phyloP scores from a whole-genome alignment of 2,329 filamentous ascomycete genomes.

The Aspergillus nomiae region DNA sequence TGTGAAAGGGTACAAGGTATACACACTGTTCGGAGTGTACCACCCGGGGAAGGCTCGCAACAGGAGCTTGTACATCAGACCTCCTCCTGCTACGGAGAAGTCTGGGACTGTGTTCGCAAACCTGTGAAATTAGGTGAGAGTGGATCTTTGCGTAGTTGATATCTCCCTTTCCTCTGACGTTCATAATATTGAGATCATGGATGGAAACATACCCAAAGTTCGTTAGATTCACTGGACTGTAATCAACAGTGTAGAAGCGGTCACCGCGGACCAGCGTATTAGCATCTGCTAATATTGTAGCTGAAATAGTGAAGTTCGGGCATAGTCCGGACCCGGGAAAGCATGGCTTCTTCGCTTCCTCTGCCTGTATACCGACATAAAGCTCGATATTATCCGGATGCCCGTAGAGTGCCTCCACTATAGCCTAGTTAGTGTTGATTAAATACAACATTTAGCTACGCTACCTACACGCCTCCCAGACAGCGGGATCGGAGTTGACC shows the following conservation, averaged over 20 bases:
- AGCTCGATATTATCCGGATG: conserved; percentile 12
- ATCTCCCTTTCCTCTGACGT: neutral
- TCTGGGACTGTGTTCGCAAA: conserved; percentile 3
- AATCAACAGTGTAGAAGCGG: conserved; percentile 12
- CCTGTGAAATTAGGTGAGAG: neutral
- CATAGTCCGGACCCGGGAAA: conserved; percentile 10
- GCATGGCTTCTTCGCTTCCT: conserved; percentile 11
- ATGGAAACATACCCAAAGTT: conserved; percentile 6
- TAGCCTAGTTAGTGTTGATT: neutral
- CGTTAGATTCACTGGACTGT: conserved; percentile 9
- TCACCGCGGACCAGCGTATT: conserved; percentile 7
- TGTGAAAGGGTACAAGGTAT: conserved; percentile 10
- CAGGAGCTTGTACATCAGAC: conserved; percentile 10
- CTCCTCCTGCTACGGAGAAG: conserved; percentile 8
- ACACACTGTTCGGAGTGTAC: conserved; percentile 10
- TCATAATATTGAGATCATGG: neutral
- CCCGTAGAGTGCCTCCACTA: conserved; percentile 9
- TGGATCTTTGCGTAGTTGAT: neutral
- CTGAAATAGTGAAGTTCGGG: conserved; percentile 11
- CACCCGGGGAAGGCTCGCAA: conserved; percentile 10
- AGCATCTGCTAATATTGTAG: conserved; percentile 9
- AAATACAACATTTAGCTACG: neutral
- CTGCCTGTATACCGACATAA: conserved; percentile 9
- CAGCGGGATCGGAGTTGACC: conserved; percentile 6
- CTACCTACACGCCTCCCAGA: conserved; percentile 5